Evolutionary conservation across 2,329 filamentous ascomycete species (phyloP).

Genomic region (Fusarium chlamydosporum): DNA sequence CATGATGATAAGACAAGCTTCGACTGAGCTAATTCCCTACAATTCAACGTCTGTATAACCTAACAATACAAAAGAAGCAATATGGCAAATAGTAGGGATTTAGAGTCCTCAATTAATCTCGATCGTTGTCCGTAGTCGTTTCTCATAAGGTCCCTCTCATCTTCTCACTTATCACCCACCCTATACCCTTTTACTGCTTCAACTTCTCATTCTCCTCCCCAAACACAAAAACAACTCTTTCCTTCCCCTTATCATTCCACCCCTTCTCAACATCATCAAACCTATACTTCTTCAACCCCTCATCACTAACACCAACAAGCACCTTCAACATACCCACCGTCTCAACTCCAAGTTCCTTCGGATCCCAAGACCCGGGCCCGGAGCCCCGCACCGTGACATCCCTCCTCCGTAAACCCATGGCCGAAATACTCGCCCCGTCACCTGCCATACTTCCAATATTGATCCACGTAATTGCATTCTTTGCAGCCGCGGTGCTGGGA

Average conservation of each 20-base stretch:
- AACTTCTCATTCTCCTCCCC: slow-evolving; percentile 34
- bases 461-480: slow-evolving; percentile 65
- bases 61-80: too few relatives aligned
- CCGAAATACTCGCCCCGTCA: slow-evolving; percentile 58
- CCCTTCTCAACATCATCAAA: slow-evolving; percentile 50
- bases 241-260: slow-evolving; percentile 45
- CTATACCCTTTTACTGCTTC: neutral
- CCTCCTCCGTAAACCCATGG: slow-evolving; percentile 62
- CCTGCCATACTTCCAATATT: slow-evolving; percentile 64
- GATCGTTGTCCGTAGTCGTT: too few relatives aligned
- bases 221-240: slow-evolving; percentile 52
- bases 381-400: slow-evolving; percentile 64
- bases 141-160: too few relatives aligned
- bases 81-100: neutral
- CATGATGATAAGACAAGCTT: too few relatives aligned
- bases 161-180: neutral
- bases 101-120: neutral
- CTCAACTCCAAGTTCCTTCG: slow-evolving; percentile 49
- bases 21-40: too few relatives aligned
- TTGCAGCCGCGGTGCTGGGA: slow-evolving; percentile 54
- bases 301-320: slow-evolving; percentile 42
- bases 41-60: too few relatives aligned
- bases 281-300: slow-evolving; percentile 41
- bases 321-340: slow-evolving; percentile 48
- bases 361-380: slow-evolving; percentile 61